Evolutionary conservation across 495 filamentous ascomycete species (phyloP), one percentile per base, ranked within the genome.

Genomic region (Penicillium robsamsonii): DNA sequence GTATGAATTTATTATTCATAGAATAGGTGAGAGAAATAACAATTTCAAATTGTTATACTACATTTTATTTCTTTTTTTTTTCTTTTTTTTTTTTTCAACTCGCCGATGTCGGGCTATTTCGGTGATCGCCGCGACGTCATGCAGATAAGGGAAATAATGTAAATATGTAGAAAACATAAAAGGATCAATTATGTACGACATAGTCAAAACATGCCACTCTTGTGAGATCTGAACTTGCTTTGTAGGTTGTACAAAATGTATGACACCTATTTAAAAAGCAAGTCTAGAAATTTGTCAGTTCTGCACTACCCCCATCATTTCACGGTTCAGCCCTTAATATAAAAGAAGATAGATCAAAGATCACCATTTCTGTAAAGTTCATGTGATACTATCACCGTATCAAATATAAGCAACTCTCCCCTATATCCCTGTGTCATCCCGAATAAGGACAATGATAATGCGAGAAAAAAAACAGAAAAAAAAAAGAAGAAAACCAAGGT

Each of bases 151-250:
- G 25, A 27, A 27, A 27, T 27, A 22, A 27, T 27, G 6, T 27
- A 46, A 46, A 4, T 7, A 5, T 46, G 22, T 27, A 27, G 17
- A n/a, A 22, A 33, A 49, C 30, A 4, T 20, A 25, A 25, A 40
- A 20, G 24, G 25, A 42, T 43, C 24, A n/a, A 27, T 11, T 24
- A 55, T 55, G 44, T 55, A 46, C 52, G 31, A 55, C 42, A 46
- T 46, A 46, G 50, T 42, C 22, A 24, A 54, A 33, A 51, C n/a
- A 50, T 41, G 30, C 46, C 29, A 30, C 30, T 48, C 46, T 48
- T 40, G 33, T 50, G 47, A 20, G 33, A 50, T 33, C 18, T 37
- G 5, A 13, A 35, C 31, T 43, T 43, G 20, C 11, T 24, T 43
- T 24, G 3, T 24, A 43, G 24, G 17, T 31, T 24, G 31, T 50